Conservation (phyloP, 1,284 basidiomycete genomes). For the Irpex sp. region DNA sequence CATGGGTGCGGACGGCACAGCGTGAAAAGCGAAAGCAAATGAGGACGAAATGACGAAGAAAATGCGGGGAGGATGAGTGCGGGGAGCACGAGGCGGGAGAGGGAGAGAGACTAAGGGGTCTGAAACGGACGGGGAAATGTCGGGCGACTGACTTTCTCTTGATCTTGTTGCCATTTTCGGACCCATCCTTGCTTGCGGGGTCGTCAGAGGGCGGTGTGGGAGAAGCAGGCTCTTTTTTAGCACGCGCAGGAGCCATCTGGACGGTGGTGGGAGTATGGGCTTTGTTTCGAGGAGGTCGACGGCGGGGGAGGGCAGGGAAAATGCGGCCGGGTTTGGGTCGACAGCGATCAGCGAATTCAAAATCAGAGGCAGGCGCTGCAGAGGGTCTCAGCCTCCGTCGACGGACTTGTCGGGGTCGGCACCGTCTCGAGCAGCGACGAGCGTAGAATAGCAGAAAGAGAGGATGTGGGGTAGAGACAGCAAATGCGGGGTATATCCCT, state of each 20-base stretch:
- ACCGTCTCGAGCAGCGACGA: constrained; percentile 3
- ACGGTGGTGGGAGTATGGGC: constrained; percentile 17
- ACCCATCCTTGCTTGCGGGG: constrained; percentile 35
- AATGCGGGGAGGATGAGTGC: constrained; percentile 22
- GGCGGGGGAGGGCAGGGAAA: constrained; percentile 9
- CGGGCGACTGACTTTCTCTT: constrained; percentile 68
- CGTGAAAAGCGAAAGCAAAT: constrained; percentile 18
- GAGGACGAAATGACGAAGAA: constrained; percentile 22
- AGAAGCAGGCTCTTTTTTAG: constrained; percentile 61
- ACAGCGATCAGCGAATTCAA: background rate
- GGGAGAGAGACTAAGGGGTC: constrained; percentile 4
- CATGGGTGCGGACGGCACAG: constrained; percentile 16
- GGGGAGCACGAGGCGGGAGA: constrained; percentile 34
- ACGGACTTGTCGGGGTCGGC: background rate
- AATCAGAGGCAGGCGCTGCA: constrained; percentile 1
- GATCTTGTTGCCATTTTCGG: constrained; percentile 58
- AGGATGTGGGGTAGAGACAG: background rate
- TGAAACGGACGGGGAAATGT: constrained; percentile 34
- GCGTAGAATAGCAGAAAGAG: constrained; percentile 7
- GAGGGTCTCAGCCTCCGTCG: background rate
- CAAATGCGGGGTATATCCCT: background rate
- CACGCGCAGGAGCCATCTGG: constrained; percentile 60
- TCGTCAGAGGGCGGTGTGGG: constrained; percentile 64
- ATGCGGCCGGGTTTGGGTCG: constrained; percentile 5
- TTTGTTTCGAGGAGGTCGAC: constrained; percentile 6